Evolutionary conservation across 2,329 filamentous ascomycete species (phyloP).

Genomic region (Rutstroemia sp.): DNA sequence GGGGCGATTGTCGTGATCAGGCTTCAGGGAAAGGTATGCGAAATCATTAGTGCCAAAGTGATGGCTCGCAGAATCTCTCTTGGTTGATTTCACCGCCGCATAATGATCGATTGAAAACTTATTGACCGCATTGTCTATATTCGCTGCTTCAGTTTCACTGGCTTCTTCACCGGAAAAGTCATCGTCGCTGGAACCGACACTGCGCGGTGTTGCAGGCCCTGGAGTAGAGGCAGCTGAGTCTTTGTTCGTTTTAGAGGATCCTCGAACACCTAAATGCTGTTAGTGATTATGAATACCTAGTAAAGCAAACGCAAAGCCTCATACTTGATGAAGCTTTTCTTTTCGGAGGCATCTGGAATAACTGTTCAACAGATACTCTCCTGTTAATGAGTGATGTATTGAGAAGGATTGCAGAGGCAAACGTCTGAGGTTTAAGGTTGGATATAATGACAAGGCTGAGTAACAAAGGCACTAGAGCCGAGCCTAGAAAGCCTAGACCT

Average conservation of each 20-base stretch:
- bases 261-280: slow-evolving; percentile 36
- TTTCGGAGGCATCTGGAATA: slow-evolving; percentile 56
- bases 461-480: not conserved
- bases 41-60: slow-evolving; percentile 49
- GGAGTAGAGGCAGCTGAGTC: slow-evolving; percentile 53
- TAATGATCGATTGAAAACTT: slow-evolving; percentile 42
- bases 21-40: slow-evolving; percentile 73
- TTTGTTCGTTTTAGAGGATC: slow-evolving; percentile 46
- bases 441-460: slow-evolving; percentile 11
- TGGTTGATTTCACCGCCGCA: slow-evolving; percentile 14
- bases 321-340: slow-evolving; percentile 56
- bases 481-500: not conserved
- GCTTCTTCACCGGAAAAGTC: slow-evolving; percentile 33
- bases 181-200: slow-evolving; percentile 47
- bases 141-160: slow-evolving; percentile 43
- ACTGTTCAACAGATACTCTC: slow-evolving; percentile 16
- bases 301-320: slow-evolving; percentile 24
- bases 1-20: slow-evolving; percentile 82
- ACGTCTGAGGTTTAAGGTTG: not conserved
- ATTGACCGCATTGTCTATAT: slow-evolving; percentile 51
- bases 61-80: slow-evolving; percentile 28
- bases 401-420: slow-evolving; percentile 1
- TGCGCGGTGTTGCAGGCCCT: slow-evolving; percentile 52
- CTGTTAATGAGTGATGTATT: slow-evolving; percentile 8
- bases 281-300: slow-evolving; percentile 25